A percentile compares a stretch with the other conserved stretches of the same genome.
These are phyloP conservation scores for Trypanosoma melophagium DNA, from an alignment of 208 protist species.

Conservation along the genomic window DNA sequence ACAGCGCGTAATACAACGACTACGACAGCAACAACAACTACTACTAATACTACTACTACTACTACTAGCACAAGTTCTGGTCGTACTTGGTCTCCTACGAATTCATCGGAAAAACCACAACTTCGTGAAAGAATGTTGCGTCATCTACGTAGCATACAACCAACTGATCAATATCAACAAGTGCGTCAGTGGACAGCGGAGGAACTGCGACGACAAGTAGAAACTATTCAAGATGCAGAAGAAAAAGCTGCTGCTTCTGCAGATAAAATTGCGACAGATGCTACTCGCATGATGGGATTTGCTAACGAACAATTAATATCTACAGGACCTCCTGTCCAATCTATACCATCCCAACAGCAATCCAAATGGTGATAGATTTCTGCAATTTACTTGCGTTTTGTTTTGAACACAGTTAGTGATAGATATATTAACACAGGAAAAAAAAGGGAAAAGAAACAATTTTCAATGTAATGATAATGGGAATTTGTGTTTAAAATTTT, in stretches of 20 bases:
- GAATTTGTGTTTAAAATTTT: too few species aligned
- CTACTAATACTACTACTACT: slow-evolving; percentile 7
- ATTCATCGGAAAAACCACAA: slow-evolving; percentile 9
- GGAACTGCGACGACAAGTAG: slow-evolving; percentile 13
- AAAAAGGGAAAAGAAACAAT: not conserved
- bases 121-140: slow-evolving; percentile 12
- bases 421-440: not conserved
- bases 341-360: not conserved
- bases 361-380: not conserved
- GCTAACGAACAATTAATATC: not conserved
- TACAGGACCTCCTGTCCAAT: not conserved
- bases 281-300: not conserved
- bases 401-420: not conserved
- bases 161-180: not conserved
- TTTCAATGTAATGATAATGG: too few species aligned
- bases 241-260: not conserved
- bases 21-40: not conserved
- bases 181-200: slow-evolving; percentile 10
- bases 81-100: slow-evolving; percentile 3
- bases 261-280: not conserved
- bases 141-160: slow-evolving; percentile 6
- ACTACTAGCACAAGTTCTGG: slow-evolving; percentile 13
- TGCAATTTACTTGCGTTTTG: not conserved
- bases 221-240: slow-evolving; percentile 9
- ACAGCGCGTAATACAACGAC: slow-evolving; percentile 15